phyloP scores from a whole-genome alignment of 2,329 filamentous ascomycete genomes.

The Coniella lustricola region DNA sequence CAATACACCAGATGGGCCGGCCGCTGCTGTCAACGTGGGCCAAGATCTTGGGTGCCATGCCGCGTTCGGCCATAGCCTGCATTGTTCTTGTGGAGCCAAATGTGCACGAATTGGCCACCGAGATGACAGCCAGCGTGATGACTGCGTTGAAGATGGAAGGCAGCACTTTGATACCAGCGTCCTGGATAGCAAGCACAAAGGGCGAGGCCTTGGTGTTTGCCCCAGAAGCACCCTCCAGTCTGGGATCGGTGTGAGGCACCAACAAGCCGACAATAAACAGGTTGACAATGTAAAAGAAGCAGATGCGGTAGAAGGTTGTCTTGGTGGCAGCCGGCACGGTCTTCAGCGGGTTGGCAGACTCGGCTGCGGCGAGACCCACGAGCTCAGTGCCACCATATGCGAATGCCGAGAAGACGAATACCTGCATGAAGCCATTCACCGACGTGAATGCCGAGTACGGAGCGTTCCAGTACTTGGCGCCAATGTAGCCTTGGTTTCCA shows the following conservation, averaged over 20 bases:
- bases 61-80: slow-evolving; percentile 40
- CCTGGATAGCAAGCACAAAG: slow-evolving; percentile 44
- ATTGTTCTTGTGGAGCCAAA: slow-evolving; percentile 45
- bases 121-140: slow-evolving; percentile 44
- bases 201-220: slow-evolving; percentile 40
- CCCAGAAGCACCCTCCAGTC: slow-evolving; percentile 31
- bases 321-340: slow-evolving; percentile 44
- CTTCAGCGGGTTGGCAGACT: slow-evolving; percentile 40
- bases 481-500: slow-evolving; percentile 50
- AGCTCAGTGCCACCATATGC: slow-evolving; percentile 46
- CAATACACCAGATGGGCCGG: slow-evolving; percentile 49
- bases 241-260: slow-evolving; percentile 34
- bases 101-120: slow-evolving; percentile 44
- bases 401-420: slow-evolving; percentile 46
- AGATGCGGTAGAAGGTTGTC: slow-evolving; percentile 49
- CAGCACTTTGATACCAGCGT: slow-evolving; percentile 42
- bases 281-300: slow-evolving; percentile 45
- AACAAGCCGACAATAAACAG: slow-evolving; percentile 46
- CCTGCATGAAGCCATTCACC: slow-evolving; percentile 43
- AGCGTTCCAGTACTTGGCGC: slow-evolving; percentile 53
- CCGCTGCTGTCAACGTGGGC: slow-evolving; percentile 55
- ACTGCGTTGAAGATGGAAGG: slow-evolving; percentile 49
- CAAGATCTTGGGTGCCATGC: slow-evolving; percentile 49
- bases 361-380: slow-evolving; percentile 45
- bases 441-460: slow-evolving; percentile 45